Evolutionary conservation across 2,329 filamentous ascomycete species (phyloP).

Genomic region (Penicillium sp.): DNA sequence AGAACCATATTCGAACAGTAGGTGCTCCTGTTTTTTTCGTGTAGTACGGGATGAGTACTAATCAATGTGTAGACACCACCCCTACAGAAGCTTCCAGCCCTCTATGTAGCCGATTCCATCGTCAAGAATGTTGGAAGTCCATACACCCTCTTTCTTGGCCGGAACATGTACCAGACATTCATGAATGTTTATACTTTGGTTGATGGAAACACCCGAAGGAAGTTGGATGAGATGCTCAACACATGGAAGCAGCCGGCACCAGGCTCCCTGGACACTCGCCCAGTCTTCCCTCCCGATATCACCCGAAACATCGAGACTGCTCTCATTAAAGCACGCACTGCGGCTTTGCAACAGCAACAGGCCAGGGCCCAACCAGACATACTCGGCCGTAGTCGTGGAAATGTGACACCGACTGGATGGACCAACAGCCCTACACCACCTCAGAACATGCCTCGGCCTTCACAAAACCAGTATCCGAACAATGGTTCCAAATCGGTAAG

Average conservation of each 20-base stretch:
- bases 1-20: conserved; percentile 94
- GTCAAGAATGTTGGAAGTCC: conserved; percentile 98
- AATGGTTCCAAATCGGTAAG: conserved; percentile 29
- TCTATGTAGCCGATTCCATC: conserved; percentile 96
- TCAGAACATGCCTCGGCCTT: conserved; percentile 38
- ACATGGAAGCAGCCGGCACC: conserved; percentile 98
- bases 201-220: conserved; percentile 74
- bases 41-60: conserved; percentile 14
- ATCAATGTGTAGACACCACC: conserved; percentile 68
- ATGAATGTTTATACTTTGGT: conserved; percentile 96
- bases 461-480: conserved; percentile 29
- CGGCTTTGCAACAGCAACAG: conserved; percentile 50
- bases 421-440: conserved; percentile 65
- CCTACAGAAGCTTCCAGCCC: conserved; percentile 84
- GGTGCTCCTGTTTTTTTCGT: conserved; percentile 43
- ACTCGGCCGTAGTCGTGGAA: conserved; percentile 51
- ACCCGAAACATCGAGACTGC: conserved; percentile 92
- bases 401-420: conserved; percentile 59
- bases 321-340: conserved; percentile 74
- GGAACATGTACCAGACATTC: conserved; percentile 88
- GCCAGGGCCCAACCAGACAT: conserved; percentile 56
- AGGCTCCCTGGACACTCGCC: conserved; percentile 85
- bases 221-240: conserved; percentile 95
- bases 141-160: conserved; percentile 91
- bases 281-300: conserved; percentile 84